Evolutionary conservation across 768 basidiomycete species (phyloP).

Genomic region (Termitomyces sp.): DNA sequence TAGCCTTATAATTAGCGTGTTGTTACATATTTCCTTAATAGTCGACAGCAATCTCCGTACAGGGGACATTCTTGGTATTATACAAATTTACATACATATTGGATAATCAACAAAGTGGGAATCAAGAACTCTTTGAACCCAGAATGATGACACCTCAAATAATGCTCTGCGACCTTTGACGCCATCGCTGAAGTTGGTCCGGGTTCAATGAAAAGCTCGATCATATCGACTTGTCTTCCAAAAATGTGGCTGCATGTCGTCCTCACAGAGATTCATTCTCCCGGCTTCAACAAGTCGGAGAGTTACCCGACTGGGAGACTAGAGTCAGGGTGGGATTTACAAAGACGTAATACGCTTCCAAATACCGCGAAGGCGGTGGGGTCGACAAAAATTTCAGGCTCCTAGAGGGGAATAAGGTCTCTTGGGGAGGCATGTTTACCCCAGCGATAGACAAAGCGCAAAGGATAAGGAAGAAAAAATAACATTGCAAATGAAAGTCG

Average conservation of each 20-base stretch:
- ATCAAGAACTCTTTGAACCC: neutral
- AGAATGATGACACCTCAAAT: slow-evolving; percentile 5
- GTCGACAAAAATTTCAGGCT: too few species aligned
- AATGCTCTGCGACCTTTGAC: slow-evolving; percentile 10
- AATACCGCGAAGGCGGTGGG: too few species aligned
- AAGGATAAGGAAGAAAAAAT: neutral
- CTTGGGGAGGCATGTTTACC: slow-evolving; percentile 7
- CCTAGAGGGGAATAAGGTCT: too few species aligned
- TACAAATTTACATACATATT: too few species aligned
- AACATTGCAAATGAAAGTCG: neutral
- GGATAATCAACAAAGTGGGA: too few species aligned
- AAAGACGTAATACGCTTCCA: too few species aligned
- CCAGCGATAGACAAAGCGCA: neutral
- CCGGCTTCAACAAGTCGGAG: too few species aligned
- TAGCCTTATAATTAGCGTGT: neutral
- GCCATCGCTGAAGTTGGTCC: too few species aligned
- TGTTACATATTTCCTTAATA: neutral
- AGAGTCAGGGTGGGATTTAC: too few species aligned
- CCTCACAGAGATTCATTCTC: neutral
- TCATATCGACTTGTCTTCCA: neutral
- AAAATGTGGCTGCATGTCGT: neutral
- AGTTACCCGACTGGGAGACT: neutral
- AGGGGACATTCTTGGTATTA: neutral
- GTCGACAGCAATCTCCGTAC: neutral
- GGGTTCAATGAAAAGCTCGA: neutral